A percentile compares a stretch with the other conserved stretches of the same genome.
phyloP scores from a whole-genome alignment of 148 eudicot genomes.

The Hydrangea macrophylla region DNA sequence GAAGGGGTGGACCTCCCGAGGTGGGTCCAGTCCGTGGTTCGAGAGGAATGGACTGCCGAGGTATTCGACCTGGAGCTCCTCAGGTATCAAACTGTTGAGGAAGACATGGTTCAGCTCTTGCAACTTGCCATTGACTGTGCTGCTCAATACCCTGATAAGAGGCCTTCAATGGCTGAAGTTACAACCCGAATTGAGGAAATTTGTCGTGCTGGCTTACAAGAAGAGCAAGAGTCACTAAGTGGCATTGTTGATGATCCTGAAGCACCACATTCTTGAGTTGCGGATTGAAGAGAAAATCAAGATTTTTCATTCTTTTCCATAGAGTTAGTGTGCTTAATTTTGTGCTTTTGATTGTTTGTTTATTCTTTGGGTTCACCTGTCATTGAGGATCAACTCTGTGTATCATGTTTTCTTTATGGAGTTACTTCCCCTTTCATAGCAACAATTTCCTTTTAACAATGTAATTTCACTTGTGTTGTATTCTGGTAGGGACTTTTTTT shows the following conservation, averaged over 20 bases:
- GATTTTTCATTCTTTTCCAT: background rate
- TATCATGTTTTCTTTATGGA: background rate
- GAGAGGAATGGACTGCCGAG: conserved; percentile 84
- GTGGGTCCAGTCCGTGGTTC: conserved; percentile 94
- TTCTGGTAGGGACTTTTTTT: background rate
- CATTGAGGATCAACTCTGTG: conserved; percentile 14
- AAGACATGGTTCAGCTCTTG: conserved; percentile 85
- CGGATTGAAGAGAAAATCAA: background rate
- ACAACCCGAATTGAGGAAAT: conserved; percentile 49
- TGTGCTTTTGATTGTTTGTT: conserved; percentile 27
- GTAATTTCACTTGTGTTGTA: conserved; percentile 1
- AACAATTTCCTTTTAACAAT: background rate
- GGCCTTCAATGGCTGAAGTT: conserved; percentile 72
- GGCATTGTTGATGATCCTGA: conserved; percentile 30
- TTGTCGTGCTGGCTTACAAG: conserved; percentile 27
- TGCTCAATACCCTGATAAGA: conserved; percentile 78
- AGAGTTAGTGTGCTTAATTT: background rate
- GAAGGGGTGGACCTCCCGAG: conserved; percentile 94
- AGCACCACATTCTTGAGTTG: conserved; percentile 7
- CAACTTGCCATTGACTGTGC: conserved; percentile 84
- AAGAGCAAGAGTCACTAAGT: conserved; percentile 24
- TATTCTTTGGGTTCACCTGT: conserved; percentile 29
- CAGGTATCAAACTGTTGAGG: conserved; percentile 70
- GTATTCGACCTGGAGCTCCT: conserved; percentile 87
- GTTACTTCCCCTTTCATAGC: background rate